phyloP scores from a whole-genome alignment of 441 rosid genomes.

The Cnidoscolus chayamansa region DNA sequence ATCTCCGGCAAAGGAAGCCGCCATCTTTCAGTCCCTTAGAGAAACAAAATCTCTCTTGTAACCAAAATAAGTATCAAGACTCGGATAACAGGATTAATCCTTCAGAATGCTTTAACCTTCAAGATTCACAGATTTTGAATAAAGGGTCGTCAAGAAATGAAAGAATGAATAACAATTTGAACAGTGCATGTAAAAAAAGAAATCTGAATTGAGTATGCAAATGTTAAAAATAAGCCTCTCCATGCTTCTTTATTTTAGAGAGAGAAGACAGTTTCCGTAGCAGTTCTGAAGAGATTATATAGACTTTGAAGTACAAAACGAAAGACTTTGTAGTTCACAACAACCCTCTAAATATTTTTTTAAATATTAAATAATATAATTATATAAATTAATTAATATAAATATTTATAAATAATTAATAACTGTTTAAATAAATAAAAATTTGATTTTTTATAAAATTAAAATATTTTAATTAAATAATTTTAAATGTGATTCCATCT shows the following conservation, averaged over 20 bases:
- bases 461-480: too few relatives aligned
- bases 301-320: not conserved
- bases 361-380: too few relatives aligned
- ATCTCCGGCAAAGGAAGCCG: conserved; percentile 11
- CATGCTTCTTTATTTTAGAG: too few relatives aligned
- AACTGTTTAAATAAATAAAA: too few relatives aligned
- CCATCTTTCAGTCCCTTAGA: conserved; percentile 10
- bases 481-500: too few relatives aligned
- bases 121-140: not conserved
- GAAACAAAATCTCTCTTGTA: not conserved
- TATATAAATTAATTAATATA: too few relatives aligned
- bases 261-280: not conserved
- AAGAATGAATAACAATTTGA: not conserved
- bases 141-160: conserved; percentile 9
- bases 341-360: not conserved
- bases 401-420: too few relatives aligned
- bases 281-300: not conserved
- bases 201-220: conserved; percentile 4
- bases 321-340: conserved; percentile 5
- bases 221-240: not conserved
- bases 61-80: not conserved
- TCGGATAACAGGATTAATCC: not conserved
- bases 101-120: not conserved
- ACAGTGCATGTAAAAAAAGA: not conserved
- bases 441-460: too few relatives aligned